A percentile compares a stretch with the other conserved stretches of the same genome.
These are phyloP conservation scores for Solanum boliviense DNA, from an alignment of 257 asterid species.

Conservation along the genomic window DNA sequence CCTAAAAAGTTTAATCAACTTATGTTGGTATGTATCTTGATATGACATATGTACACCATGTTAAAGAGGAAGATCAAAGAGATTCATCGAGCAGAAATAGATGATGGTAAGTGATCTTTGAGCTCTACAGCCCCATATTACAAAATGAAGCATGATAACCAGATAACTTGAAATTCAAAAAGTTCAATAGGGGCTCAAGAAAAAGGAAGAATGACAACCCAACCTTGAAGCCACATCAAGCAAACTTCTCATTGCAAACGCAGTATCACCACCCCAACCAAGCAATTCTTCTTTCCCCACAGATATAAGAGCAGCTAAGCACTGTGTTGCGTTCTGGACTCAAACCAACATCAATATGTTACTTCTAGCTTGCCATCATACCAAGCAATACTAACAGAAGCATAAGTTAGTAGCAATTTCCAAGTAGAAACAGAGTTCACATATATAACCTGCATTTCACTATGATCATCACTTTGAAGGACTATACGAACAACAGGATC, in stretches of 20 bases:
- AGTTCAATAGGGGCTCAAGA: not conserved
- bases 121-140: not conserved
- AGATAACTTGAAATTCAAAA: not conserved
- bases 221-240: conserved; percentile 97
- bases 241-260: conserved; percentile 74
- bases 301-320: conserved; percentile 72
- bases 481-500: conserved; percentile 61
- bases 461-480: conserved; percentile 78
- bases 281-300: conserved; percentile 91
- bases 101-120: not conserved
- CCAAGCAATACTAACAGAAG: not conserved
- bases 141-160: not conserved
- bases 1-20: not conserved
- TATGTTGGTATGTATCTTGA: not conserved
- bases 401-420: not conserved
- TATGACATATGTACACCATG: not conserved
- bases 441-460: conserved; percentile 80
- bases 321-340: conserved; percentile 85
- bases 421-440: not conserved
- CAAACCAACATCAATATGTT: conserved; percentile 5
- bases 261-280: conserved; percentile 77
- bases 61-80: not conserved
- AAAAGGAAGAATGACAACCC: conserved; percentile 4
- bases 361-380: not conserved
- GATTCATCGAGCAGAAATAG: not conserved